Evolutionary conservation across 257 asterid species (phyloP), one percentile per base, ranked within the genome.

Genomic region (Penstemon newberryi): DNA sequence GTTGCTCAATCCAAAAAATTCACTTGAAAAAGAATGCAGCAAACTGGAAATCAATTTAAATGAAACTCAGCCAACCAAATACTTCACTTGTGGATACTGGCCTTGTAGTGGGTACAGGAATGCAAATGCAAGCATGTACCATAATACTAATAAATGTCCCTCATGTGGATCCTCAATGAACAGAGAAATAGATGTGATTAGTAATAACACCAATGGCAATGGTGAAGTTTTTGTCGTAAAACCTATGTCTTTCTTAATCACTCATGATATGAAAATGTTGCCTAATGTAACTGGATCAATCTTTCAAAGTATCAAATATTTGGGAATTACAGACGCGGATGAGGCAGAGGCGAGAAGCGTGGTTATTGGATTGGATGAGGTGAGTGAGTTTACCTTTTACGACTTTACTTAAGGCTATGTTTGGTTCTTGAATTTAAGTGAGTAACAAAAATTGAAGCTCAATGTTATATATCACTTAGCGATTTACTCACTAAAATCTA

Each of bases 1-100:
- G 78, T 65, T 72, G 52, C 73, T 78, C 3, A 10, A 69, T 55
- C 82, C 82, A 9, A 45, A 5, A 25, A 25, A 1, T 25, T 25
- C 33, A 25, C 33, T 8, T 39, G 70, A 25, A 8, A 19, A 8
- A 1, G 50, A 43, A 7, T 59, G 67, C 12, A 1, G 33, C 7
- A 68, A 44, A 2, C 65, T 73, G 41, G 39, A 69, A 40, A 73
- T 73, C 3, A 57, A 69, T 10, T 0, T 70, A 6, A 43, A 56
- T 11, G 57, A 59, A 0, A n/a, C 67, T 0, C 37, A 43, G 5
- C 62, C 56, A 1, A 3, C 38, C 38, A 37, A 50, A 46, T 65
- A 33, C 52, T 63, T 46, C 37, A 3, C 0, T 10, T 66, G 69
- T 41, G 6, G 12, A 42, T 3, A 53, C 3, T 12, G 45, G 18